These are phyloP conservation scores for Passiflora organensis DNA, from an alignment of 345 rosid species.

Conservation along the genomic window DNA sequence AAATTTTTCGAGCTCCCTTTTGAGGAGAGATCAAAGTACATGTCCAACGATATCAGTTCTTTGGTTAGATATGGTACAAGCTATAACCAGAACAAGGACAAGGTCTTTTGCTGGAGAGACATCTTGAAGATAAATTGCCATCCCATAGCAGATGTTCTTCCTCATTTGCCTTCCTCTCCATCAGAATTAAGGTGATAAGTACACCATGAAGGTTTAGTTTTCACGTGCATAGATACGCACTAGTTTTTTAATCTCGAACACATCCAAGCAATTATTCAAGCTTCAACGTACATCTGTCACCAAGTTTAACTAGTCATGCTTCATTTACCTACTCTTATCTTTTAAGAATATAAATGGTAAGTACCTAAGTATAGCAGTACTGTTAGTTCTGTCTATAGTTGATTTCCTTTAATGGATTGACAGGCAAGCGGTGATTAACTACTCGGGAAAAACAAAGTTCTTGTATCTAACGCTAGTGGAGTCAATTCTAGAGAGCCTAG, in stretches of 20 bases:
- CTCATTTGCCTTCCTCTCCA: slow-evolving; percentile 39
- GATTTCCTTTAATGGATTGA: too few species aligned
- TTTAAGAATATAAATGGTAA: background rate
- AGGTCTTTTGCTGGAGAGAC: slow-evolving; percentile 39
- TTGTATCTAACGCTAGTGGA: slow-evolving; percentile 24
- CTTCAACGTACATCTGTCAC: too few species aligned
- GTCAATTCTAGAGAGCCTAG: slow-evolving; percentile 34
- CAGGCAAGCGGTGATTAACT: slow-evolving; percentile 29
- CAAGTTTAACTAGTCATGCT: too few species aligned
- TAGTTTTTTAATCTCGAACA: too few species aligned
- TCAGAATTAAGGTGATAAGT: slow-evolving; percentile 22
- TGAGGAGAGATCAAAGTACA: slow-evolving; percentile 39
- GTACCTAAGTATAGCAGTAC: background rate
- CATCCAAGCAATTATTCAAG: too few species aligned
- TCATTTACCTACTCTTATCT: background rate
- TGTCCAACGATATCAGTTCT: slow-evolving; percentile 29
- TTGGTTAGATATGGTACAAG: slow-evolving; percentile 40
- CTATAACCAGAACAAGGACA: slow-evolving; percentile 34
- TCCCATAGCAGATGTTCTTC: slow-evolving; percentile 23
- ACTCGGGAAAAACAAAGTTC: slow-evolving; percentile 22
- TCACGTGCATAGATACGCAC: too few species aligned
- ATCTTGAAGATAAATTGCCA: slow-evolving; percentile 41
- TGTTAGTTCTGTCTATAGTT: too few species aligned
- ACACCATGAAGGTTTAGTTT: background rate
- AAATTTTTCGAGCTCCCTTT: slow-evolving; percentile 32